Conservation (phyloP, 805 yeast species). For the Barnettozyma pratensis region DNA sequence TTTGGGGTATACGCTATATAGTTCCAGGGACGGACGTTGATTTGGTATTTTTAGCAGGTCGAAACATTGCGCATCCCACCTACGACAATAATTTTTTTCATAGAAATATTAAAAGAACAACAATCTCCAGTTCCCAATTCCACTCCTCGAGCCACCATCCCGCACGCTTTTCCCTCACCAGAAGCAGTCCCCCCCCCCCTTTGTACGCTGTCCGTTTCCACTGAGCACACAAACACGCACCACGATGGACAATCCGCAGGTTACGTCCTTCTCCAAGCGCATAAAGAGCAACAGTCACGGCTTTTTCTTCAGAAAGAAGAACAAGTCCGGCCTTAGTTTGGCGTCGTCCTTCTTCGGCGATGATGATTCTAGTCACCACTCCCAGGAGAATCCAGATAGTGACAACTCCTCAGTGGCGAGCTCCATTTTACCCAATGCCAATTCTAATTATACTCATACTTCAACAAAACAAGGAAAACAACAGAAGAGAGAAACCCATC, state of each 20-base stretch:
- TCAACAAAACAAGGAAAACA: neutral
- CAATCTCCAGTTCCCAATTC: too few species aligned
- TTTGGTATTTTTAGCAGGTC: too few species aligned
- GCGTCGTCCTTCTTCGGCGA: neutral
- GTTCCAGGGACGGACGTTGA: too few species aligned
- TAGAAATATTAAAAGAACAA: too few species aligned
- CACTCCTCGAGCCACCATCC: too few species aligned
- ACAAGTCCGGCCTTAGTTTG: neutral
- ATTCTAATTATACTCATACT: neutral
- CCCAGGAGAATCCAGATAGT: neutral
- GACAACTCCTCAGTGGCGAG: neutral
- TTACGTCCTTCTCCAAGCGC: neutral
- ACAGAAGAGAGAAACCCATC: neutral
- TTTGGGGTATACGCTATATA: too few species aligned
- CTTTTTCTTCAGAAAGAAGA: neutral
- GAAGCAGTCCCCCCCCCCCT: neutral
- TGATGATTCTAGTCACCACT: neutral
- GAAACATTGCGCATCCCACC: too few species aligned
- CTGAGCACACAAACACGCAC: too few species aligned
- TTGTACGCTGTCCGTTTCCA: too few species aligned
- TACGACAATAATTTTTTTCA: too few species aligned
- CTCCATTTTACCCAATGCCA: neutral
- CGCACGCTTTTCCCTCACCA: too few species aligned
- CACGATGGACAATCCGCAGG: slow-evolving; percentile 1
- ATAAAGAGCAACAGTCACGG: neutral